Conservation (phyloP, 768 basidiomycete genomes). For the Leccinellum luteum region DNA sequence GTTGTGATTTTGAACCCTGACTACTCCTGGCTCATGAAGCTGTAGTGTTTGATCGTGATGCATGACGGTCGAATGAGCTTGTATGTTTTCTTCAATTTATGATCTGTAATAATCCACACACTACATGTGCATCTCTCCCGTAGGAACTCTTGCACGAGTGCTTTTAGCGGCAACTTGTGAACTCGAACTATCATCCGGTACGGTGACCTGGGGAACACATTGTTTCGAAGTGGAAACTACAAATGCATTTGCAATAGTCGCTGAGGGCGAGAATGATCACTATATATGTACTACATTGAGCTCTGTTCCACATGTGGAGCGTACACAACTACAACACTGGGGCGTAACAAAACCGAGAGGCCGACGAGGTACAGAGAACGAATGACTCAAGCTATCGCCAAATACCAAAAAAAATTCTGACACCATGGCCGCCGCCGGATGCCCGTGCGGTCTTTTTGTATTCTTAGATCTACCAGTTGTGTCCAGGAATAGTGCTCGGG, state of each 20-base stretch:
- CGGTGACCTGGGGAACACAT: neutral
- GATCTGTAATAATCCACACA: neutral
- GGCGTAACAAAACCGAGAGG: no score
- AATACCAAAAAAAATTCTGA: no score
- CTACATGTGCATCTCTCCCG: neutral
- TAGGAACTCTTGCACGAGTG: neutral
- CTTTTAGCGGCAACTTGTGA: neutral
- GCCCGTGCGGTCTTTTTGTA: conserved; percentile 69
- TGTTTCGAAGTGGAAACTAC: neutral
- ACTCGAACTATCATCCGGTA: no score
- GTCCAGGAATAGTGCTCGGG: conserved; percentile 49
- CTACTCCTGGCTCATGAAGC: conserved; percentile 9
- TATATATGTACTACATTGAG: no score
- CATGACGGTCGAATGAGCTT: neutral
- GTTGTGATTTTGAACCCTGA: conserved; percentile 24
- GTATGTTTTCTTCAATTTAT: neutral
- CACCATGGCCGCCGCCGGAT: conserved; percentile 64
- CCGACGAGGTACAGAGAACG: no score
- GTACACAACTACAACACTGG: no score
- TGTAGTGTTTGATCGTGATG: conserved; percentile 28
- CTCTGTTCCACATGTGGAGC: no score
- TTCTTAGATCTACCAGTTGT: conserved; percentile 65
- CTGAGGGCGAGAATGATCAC: neutral
- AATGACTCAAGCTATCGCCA: no score
- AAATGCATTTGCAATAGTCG: neutral